Conservation (phyloP, 306 rosid genomes). For the Prunus padus region DNA sequence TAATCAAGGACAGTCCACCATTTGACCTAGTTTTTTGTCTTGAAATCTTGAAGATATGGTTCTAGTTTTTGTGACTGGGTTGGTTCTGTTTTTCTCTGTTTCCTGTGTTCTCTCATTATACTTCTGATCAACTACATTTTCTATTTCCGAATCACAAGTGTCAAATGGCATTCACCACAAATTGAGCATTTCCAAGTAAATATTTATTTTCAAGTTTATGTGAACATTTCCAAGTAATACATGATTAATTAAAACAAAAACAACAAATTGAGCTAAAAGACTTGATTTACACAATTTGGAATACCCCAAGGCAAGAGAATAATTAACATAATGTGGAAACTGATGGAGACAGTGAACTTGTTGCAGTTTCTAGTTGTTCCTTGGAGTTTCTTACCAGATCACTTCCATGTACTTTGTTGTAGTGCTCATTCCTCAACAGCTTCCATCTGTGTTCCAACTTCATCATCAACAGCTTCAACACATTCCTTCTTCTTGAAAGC, state of each 20-base stretch:
- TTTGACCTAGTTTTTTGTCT: no score
- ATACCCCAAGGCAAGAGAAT: neutral
- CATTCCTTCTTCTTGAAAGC: conserved; percentile 33
- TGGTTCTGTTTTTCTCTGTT: no score
- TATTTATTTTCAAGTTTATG: neutral
- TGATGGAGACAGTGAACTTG: neutral
- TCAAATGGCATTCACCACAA: no score
- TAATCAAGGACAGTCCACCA: no score
- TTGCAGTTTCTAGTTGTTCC: neutral
- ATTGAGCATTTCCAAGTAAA: no score
- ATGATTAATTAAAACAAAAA: neutral
- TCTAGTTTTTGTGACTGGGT: no score
- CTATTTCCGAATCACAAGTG: no score
- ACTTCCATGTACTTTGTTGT: neutral
- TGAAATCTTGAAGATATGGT: no score
- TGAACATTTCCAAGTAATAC: neutral
- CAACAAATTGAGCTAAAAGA: neutral
- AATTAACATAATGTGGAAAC: neutral
- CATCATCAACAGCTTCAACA: conserved; percentile 8
- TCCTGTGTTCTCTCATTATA: no score
- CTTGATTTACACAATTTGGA: neutral
- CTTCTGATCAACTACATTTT: no score
- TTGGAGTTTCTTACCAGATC: neutral
- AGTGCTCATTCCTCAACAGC: neutral
- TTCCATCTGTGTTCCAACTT: conserved; percentile 27